These are phyloP conservation scores for Thielaviopsis populi DNA, from an alignment of 2,329 filamentous ascomycete species.

Conservation along the genomic window DNA sequence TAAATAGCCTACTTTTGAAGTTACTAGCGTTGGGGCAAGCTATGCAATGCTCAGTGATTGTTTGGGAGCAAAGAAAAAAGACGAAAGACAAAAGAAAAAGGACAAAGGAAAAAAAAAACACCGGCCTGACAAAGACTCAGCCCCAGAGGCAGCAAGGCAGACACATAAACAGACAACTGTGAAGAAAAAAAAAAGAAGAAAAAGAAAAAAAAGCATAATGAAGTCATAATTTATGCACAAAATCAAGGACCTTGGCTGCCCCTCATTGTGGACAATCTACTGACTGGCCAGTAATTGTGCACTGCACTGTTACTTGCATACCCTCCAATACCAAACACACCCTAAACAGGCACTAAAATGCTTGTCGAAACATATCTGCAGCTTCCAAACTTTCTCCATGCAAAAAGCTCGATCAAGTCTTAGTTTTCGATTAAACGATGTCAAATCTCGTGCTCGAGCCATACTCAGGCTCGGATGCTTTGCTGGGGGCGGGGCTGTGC, in stretches of 20 bases:
- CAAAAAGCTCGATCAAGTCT: not conserved
- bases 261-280: too few species aligned
- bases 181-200: not conserved
- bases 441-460: slow-evolving; percentile 1
- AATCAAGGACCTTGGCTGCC: too few species aligned
- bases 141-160: not conserved
- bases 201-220: too few species aligned
- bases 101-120: not conserved
- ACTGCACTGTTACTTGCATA: too few species aligned
- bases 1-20: too few species aligned
- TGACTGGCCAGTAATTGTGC: too few species aligned
- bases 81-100: not conserved
- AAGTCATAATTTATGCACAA: too few species aligned
- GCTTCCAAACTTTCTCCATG: not conserved
- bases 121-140: not conserved
- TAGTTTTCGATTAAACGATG: not conserved
- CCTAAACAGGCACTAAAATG: not conserved
- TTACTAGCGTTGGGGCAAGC: too few species aligned
- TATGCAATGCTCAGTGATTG: too few species aligned
- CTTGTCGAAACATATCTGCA: not conserved
- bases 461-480: not conserved
- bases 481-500: not conserved
- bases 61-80: too few species aligned
- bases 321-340: too few species aligned
- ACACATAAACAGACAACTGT: too few species aligned